Conservation (phyloP, 805 yeast species). For the Yamadazyma olivae region DNA sequence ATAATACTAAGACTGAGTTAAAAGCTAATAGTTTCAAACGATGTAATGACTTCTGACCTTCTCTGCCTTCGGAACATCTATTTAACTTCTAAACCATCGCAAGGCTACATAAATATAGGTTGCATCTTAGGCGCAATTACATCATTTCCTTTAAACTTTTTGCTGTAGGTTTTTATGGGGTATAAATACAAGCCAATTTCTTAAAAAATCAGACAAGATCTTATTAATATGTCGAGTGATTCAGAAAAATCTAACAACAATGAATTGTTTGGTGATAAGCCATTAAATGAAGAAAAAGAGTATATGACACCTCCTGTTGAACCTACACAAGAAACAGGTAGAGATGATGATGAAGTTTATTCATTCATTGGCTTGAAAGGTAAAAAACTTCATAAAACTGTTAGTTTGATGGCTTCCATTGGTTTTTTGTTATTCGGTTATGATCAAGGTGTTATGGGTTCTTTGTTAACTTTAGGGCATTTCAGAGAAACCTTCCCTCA, state of each 20-base stretch:
- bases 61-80: no score
- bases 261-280: constrained; percentile 6
- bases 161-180: no score
- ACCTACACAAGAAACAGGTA: constrained; percentile 5
- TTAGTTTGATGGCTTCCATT: constrained; percentile 19
- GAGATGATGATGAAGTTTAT: constrained; percentile 10
- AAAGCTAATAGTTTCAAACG: no score
- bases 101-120: no score
- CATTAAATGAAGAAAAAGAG: background rate
- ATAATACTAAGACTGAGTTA: no score
- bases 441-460: constrained; percentile 78
- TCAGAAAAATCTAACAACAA: constrained; percentile 8
- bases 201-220: no score
- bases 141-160: no score
- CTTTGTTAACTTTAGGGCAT: constrained; percentile 46
- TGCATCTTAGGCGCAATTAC: no score
- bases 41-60: no score
- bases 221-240: constrained; percentile 7
- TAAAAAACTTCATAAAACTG: constrained; percentile 8
- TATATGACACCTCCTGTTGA: constrained; percentile 4
- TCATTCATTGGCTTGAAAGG: constrained; percentile 10
- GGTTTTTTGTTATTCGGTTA: constrained; percentile 74
- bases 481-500: constrained; percentile 41
- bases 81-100: no score
- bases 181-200: no score